Percentiles rank a stretch among this genome's conserved stretches.
These are phyloP conservation scores for Penicillium brevicompactum DNA, from an alignment of 2,329 filamentous ascomycete species.

Conservation along the genomic window DNA sequence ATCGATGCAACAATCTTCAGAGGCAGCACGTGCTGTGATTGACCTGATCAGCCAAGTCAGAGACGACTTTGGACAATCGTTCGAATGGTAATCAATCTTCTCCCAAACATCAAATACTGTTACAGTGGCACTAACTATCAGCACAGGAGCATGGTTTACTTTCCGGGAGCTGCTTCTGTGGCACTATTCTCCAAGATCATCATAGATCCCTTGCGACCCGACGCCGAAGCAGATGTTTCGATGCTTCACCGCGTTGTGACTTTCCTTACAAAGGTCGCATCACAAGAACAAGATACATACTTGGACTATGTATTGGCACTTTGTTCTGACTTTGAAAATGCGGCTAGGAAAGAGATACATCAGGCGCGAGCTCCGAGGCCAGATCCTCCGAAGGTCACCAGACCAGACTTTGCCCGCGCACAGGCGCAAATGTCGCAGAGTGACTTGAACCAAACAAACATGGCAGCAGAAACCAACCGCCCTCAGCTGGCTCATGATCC, in stretches of 20 bases:
- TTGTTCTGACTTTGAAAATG: background rate
- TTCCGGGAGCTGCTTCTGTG: background rate
- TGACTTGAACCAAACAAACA: background rate
- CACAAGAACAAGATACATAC: slow-evolving; percentile 7
- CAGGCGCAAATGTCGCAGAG: background rate
- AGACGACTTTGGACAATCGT: background rate
- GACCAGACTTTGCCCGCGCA: background rate
- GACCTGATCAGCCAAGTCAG: slow-evolving; percentile 1
- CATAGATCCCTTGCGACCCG: background rate
- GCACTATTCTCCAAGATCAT: slow-evolving; percentile 1
- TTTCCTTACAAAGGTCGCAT: slow-evolving; percentile 3
- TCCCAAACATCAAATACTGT: background rate
- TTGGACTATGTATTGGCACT: slow-evolving; percentile 3
- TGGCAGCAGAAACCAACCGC: background rate
- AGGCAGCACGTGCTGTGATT: slow-evolving; percentile 2
- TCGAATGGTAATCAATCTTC: slow-evolving; percentile 1
- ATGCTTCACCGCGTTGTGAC: background rate
- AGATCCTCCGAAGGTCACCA: background rate
- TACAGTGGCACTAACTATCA: background rate
- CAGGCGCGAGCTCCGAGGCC: background rate
- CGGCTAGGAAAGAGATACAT: background rate
- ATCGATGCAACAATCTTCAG: background rate
- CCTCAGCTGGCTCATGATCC: background rate
- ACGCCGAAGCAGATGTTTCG: background rate
- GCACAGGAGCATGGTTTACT: slow-evolving; percentile 3